Evolutionary conservation across 768 basidiomycete species (phyloP).

Genomic region (Termitomyces bulborhizus): DNA sequence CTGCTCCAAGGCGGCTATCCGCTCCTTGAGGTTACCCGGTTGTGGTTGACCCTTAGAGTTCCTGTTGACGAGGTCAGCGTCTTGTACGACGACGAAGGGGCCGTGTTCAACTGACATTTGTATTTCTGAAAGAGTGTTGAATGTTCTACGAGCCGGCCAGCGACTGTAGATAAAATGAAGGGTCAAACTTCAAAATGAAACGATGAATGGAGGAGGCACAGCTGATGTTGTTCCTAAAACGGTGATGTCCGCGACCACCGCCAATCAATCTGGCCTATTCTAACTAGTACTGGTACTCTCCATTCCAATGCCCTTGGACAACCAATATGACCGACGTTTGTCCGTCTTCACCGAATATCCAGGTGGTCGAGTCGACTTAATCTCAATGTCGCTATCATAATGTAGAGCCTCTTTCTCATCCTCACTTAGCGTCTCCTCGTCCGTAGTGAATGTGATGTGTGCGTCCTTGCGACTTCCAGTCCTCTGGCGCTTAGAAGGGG

Average conservation of each 20-base stretch:
- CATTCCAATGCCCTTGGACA: constrained; percentile 43
- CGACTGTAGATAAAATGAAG: constrained; percentile 16
- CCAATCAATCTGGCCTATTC: background rate
- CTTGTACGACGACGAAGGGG: background rate
- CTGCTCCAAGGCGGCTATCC: constrained; percentile 78
- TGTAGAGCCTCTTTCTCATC: constrained; percentile 18
- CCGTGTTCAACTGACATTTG: constrained; percentile 11
- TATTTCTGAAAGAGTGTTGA: constrained; percentile 8
- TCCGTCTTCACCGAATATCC: background rate
- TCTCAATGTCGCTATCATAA: constrained; percentile 2
- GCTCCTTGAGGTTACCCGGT: constrained; percentile 64
- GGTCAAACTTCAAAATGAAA: background rate
- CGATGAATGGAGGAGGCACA: background rate
- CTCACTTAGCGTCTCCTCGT: constrained; percentile 25
- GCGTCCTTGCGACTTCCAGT: constrained; percentile 32
- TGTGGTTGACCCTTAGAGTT: constrained; percentile 25
- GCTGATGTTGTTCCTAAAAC: constrained; percentile 14
- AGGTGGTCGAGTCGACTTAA: background rate
- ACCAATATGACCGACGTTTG: constrained; percentile 48
- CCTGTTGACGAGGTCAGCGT: constrained; percentile 11
- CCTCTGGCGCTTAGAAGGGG: constrained; percentile 40
- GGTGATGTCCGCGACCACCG: constrained; percentile 11
- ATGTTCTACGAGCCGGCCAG: constrained; percentile 20
- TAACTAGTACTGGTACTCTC: constrained; percentile 13
- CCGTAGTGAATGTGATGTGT: constrained; percentile 35